These are phyloP conservation scores for Stachybotrys chartarum DNA, from an alignment of 2,329 filamentous ascomycete genomes.

Conservation along the genomic window DNA sequence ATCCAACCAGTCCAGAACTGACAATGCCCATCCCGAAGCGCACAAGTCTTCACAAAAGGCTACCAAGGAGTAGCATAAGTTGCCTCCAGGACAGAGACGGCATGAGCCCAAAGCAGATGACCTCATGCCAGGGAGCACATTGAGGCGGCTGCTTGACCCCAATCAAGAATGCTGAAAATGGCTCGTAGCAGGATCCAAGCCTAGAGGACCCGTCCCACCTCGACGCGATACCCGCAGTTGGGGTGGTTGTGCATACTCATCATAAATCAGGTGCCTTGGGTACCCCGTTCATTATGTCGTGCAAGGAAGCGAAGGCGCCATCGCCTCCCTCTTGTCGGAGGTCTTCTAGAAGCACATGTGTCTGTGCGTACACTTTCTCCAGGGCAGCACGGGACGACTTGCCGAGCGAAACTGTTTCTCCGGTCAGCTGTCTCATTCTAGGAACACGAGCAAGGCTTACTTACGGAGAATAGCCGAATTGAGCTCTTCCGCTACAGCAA, in stretches of 20 bases:
- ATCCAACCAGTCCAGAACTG: neutral
- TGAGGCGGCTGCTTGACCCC: neutral
- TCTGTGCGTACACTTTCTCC: constrained; percentile 81
- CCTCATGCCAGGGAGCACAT: too few relatives aligned
- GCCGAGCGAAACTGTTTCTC: constrained; percentile 67
- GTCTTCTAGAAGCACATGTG: constrained; percentile 76
- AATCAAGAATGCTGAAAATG: neutral
- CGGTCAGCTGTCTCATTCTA: constrained; percentile 8
- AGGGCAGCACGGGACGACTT: constrained; percentile 82
- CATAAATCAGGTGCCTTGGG: constrained; percentile 28
- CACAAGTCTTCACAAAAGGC: neutral
- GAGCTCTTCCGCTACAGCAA: constrained; percentile 81
- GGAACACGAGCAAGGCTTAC: constrained; percentile 20
- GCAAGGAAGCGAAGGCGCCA: constrained; percentile 69
- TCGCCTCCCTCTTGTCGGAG: constrained; percentile 72
- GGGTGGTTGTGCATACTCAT: neutral
- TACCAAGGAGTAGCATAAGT: neutral
- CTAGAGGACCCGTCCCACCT: neutral
- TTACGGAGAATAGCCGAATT: constrained; percentile 88
- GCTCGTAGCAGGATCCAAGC: neutral
- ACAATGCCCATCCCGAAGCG: neutral
- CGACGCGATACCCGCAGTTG: neutral
- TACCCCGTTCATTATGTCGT: constrained; percentile 41
- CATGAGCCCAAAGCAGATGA: neutral
- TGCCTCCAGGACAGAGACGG: neutral